Evolutionary conservation across 306 rosid genomes (phyloP), one percentile per base, ranked within the genome.

Genomic region (Begonia peltatifolia): DNA sequence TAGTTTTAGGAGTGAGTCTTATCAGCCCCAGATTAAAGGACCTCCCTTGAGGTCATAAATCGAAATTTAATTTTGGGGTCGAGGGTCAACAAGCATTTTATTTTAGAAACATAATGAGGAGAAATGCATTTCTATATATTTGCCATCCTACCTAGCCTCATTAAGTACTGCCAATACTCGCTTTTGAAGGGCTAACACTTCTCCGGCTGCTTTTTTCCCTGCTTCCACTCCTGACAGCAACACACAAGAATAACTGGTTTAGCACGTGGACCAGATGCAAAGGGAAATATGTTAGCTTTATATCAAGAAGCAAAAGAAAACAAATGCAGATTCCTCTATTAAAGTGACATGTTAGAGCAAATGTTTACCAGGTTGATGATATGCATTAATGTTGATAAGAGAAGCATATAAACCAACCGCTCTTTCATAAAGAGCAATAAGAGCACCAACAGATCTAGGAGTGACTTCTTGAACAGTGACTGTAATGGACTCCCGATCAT

Each of bases 321-420:
- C 38, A 30, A 30, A 30, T 30, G 23, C 9, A 30, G 38, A 30
- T 30, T 30, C 38, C 6, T 30, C 38, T 30, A 30, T 30, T 30
- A 30, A 30, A 30, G 38, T 30, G 38, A 30, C 9, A 30, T 30
- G 38, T 10, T 18, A 51, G 50, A 50, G 56, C 18, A 53, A 58
- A 51, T 66, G 52, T 61, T 67, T 71, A 90, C 99, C 95, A 59
- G 95, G 99, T 71, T 90, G 99, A 64, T 86, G 99, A 68, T 90
- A 86, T 13, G 99, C 99, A 70, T 90, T 90, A 61, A 86, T 86
- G 81, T 86, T 75, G 59, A 77, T 74, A 60, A 90, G 76, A 25
- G 84, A 75, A 41, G 99, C 95, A 77, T 86, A 90, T 54, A 90
- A 80, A 53, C 99, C 99, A 16, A 90, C 99, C 30, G 99, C 99